Percentiles rank a stretch among this genome's conserved stretches.
Evolutionary conservation across 2,329 filamentous ascomycete species (phyloP).

Genomic region (Xylaria sp.): DNA sequence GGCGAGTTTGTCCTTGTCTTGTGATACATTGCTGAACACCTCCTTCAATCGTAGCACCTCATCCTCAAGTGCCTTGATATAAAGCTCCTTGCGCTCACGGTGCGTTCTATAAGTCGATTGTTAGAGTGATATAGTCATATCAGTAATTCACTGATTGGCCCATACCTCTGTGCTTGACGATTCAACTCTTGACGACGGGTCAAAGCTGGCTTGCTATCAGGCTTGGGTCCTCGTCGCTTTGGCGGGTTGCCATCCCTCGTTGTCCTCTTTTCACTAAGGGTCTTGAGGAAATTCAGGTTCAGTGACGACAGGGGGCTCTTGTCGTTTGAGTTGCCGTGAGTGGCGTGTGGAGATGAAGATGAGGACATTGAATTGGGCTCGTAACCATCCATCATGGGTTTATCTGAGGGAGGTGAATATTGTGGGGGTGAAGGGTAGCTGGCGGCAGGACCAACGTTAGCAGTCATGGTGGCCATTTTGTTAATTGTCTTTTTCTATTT

Average conservation of each 20-base stretch:
- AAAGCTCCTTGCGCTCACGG: constrained; percentile 94
- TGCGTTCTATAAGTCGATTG: constrained; percentile 74
- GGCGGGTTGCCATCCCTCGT: constrained; percentile 88
- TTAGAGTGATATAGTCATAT: constrained; percentile 27
- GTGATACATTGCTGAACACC: constrained; percentile 76
- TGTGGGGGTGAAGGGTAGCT: constrained; percentile 53
- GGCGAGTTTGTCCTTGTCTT: constrained; percentile 79
- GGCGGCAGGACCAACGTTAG: constrained; percentile 52
- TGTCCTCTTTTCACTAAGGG: constrained; percentile 76
- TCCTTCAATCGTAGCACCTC: constrained; percentile 91
- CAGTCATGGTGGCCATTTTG: constrained; percentile 46
- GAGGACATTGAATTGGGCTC: constrained; percentile 57
- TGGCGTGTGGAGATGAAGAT: constrained; percentile 56
- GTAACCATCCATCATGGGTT: constrained; percentile 50
- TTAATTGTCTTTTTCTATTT: not conserved
- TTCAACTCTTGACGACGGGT: constrained; percentile 94
- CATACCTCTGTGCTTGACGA: constrained; percentile 91
- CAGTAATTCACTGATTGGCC: constrained; percentile 3
- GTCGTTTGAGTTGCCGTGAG: constrained; percentile 40
- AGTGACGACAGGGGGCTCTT: constrained; percentile 57
- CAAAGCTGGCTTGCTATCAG: constrained; percentile 93
- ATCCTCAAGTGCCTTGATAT: constrained; percentile 92
- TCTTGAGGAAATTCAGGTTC: constrained; percentile 73
- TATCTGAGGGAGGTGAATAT: constrained; percentile 49
- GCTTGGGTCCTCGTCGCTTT: constrained; percentile 93